Evolutionary conservation across 148 eudicot genomes (phyloP), one percentile per base, ranked within the genome.

Genomic region (Suaeda aralocaspica): DNA sequence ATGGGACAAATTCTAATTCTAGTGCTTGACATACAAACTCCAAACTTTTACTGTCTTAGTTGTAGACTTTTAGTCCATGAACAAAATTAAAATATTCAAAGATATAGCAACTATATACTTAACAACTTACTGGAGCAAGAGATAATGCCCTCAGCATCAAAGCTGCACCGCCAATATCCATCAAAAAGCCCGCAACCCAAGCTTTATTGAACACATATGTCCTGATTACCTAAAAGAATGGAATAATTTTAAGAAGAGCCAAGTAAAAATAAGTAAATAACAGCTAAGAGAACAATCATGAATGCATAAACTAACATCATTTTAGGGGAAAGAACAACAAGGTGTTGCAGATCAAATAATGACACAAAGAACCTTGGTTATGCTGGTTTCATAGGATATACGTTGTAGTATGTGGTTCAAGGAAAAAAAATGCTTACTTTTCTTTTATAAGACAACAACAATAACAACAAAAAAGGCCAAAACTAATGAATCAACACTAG

Each of bases 121-220:
- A 62, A 60, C 42, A 66, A 82, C 90, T 86, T 85, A 95, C 99
- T 44, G 97, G 99, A 79, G 99, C 96, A 74, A 79, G 96, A 76
- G 99, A 95, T 75, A 95, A 82, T 68, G 97, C 99, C 74, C 87
- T 85, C 81, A 95, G 75, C 97, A 95, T 95, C 76, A 95, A 79
- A 74, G 84, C 25, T 34, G 99, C 99, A 69, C 97, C 99, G 80
- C 85, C 84, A 48, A 91, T 87, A 76, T 95, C 99, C 97, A 95
- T 91, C 44, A 89, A 59, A 65, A 95, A 92, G 42, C 99, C 99
- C 33, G 81, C 72, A 48, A 84, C 36, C 99, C 99, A 95, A 60
- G 88, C 66, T 78, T 75, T 95, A 73, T 95, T 95, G 69, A 82
- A 85, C 48, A 82, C 94, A 85, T 95, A 95, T 26, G 99, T 89